Evolutionary conservation across 176 grass and related monocot species (phyloP).

Genomic region (Cymbopogon citratus): DNA sequence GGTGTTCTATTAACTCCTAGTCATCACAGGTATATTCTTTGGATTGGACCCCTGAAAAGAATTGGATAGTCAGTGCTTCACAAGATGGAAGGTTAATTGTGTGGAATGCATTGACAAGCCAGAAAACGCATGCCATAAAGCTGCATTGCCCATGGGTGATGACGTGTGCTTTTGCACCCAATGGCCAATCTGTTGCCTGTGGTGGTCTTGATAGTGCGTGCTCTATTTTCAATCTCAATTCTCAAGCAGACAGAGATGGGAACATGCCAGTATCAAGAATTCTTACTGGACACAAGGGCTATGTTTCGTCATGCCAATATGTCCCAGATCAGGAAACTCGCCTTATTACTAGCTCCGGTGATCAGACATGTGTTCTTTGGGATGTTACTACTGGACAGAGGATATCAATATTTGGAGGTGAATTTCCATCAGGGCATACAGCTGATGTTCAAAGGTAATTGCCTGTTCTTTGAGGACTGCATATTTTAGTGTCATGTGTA

Average conservation of each 20-base stretch:
- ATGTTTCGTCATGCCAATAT: conserved; percentile 93
- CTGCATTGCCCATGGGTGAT: conserved; percentile 93
- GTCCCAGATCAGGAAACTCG: conserved; percentile 84
- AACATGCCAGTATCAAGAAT: conserved; percentile 76
- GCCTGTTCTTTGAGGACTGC: conserved; percentile 7
- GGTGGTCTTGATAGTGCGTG: conserved; percentile 98
- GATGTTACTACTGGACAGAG: conserved; percentile 96
- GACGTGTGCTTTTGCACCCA: conserved; percentile 96
- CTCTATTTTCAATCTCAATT: conserved; percentile 94
- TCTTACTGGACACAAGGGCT: conserved; percentile 95
- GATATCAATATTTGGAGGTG: conserved; percentile 93
- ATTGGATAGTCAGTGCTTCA: conserved; percentile 94
- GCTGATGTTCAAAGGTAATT: conserved; percentile 85
- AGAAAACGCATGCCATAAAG: conserved; percentile 99
- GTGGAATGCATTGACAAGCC: conserved; percentile 99
- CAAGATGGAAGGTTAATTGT: conserved; percentile 93
- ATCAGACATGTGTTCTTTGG: conserved; percentile 92
- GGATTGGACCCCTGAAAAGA: conserved; percentile 98
- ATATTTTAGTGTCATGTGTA: not conserved
- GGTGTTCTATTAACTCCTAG: conserved; percentile 24
- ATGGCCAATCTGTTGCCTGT: conserved; percentile 91
- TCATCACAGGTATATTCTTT: conserved; percentile 84
- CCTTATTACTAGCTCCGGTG: conserved; percentile 83
- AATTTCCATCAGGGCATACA: conserved; percentile 98
- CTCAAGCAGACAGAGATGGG: conserved; percentile 85